These are phyloP conservation scores for Zizania palustris DNA, from an alignment of 202 grass and related monocot species.

Conservation along the genomic window DNA sequence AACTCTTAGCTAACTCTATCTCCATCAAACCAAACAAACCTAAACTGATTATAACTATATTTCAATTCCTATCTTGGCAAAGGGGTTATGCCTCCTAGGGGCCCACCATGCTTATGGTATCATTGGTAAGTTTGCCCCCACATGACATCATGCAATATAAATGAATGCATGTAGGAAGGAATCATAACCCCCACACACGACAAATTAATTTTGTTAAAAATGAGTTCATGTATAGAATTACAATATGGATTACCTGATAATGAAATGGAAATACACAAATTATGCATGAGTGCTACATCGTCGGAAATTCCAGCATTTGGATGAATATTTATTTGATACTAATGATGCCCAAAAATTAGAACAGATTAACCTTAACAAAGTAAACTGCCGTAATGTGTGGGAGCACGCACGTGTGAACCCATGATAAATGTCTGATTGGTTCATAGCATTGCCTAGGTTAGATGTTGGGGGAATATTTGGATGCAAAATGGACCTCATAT, in stretches of 20 bases:
- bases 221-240: background rate
- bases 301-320: constrained; percentile 5
- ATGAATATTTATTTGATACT: constrained; percentile 2
- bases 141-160: constrained; percentile 11
- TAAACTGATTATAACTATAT: too few species aligned
- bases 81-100: too few species aligned
- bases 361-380: background rate
- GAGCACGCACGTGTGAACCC: background rate
- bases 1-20: too few species aligned
- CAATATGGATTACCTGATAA: background rate
- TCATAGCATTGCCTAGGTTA: constrained; percentile 5
- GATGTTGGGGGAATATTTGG: background rate
- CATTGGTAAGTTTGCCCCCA: too few species aligned
- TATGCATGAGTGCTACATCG: background rate
- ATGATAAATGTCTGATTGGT: background rate
- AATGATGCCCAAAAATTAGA: background rate
- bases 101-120: too few species aligned
- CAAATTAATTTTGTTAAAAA: constrained; percentile 13
- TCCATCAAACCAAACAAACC: too few species aligned
- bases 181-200: background rate
- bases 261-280: background rate
- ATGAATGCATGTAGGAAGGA: constrained; percentile 5
- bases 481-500: background rate
- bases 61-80: too few species aligned
- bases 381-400: background rate